Evolutionary conservation across 345 rosid genomes (phyloP).

Genomic region (Camelina sativa): DNA sequence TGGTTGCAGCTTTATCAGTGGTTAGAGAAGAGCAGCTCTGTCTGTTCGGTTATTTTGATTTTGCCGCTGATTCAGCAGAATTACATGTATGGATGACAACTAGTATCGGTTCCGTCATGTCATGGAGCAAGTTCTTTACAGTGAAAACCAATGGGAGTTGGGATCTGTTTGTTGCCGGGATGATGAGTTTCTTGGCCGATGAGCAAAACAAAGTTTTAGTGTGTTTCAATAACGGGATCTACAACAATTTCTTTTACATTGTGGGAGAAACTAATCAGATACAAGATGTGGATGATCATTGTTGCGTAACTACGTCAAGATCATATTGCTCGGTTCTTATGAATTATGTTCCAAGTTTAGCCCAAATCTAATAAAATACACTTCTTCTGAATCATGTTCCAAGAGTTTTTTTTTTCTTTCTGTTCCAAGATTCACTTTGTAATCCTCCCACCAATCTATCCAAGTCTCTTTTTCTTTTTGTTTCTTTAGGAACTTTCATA

Average conservation of each 20-base stretch:
- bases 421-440: not conserved
- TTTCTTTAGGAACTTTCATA: constrained; percentile 1
- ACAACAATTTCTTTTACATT: not conserved
- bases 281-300: not conserved
- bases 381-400: not conserved
- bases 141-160: too few relatives aligned
- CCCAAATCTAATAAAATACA: not conserved
- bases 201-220: not conserved
- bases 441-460: not conserved
- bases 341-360: not conserved
- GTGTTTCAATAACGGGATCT: not conserved
- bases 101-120: not conserved
- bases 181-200: not conserved
- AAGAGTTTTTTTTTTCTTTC: not conserved
- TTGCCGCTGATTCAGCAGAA: rapidly evolving
- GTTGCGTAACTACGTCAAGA: not conserved
- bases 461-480: too few relatives aligned
- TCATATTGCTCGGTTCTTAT: not conserved
- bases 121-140: not conserved
- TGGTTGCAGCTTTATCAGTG: not conserved
- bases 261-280: not conserved
- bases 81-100: constrained; percentile 7
- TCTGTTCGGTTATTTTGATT: not conserved
- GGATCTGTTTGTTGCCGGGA: too few relatives aligned
- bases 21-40: not conserved